Conservation (phyloP, 1,284 basidiomycete genomes). For the Omphalotus olearius region DNA sequence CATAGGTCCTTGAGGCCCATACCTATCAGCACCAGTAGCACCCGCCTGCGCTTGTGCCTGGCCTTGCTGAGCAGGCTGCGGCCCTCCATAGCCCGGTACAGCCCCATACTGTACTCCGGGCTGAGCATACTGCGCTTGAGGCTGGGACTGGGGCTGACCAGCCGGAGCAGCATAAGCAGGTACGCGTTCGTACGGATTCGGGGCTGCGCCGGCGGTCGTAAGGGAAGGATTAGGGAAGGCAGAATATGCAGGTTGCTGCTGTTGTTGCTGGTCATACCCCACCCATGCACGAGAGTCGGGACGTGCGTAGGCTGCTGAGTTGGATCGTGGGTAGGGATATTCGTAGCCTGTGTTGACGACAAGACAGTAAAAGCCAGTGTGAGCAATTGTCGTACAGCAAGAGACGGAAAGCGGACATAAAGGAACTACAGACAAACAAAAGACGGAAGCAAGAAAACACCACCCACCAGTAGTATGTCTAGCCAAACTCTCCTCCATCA, state of each 20-base stretch:
- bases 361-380: neutral
- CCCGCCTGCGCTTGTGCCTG: conserved; percentile 8
- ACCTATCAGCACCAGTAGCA: neutral
- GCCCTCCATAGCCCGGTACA: conserved; percentile 6
- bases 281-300: neutral
- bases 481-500: conserved; percentile 88
- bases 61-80: conserved; percentile 13
- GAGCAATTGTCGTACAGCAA: neutral
- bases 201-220: neutral
- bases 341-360: neutral
- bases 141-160: neutral
- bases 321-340: neutral
- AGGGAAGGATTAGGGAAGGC: neutral
- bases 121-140: conserved; percentile 9
- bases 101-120: neutral
- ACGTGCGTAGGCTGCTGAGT: neutral
- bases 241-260: neutral
- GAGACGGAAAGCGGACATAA: neutral
- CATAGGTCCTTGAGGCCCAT: conserved; percentile 6
- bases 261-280: neutral
- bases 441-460: neutral
- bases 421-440: neutral
- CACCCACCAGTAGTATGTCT: conserved; percentile 52
- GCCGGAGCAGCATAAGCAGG: conserved; percentile 16
- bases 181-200: neutral